Evolutionary conservation across 768 basidiomycete species (phyloP), one percentile per base, ranked within the genome.

Genomic region (Lactarius trivialis): DNA sequence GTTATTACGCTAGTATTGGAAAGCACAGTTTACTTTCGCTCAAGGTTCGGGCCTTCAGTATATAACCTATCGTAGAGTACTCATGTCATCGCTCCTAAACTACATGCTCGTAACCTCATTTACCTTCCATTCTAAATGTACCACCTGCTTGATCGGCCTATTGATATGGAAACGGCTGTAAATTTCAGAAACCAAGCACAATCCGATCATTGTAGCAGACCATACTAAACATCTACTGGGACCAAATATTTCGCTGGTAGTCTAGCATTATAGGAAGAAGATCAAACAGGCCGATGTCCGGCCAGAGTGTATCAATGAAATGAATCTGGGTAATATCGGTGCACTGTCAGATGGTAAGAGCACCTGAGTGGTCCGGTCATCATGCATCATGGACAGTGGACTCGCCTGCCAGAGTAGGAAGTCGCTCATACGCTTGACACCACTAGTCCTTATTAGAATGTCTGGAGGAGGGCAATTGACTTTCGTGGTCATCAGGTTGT

Each of bases 331-430:
- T 92, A 65, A 88, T 73, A 68, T 95, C 86, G 57, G 81, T 86
- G 64, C 86, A 85, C 92, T 97, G 69, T 33, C 60, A 57, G 32
- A 32, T n/a, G 36, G n/a, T 37, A 43, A 53, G 12, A 56, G 51
- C 51, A 32, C 60, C 43, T 59, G 36, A 34, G 24, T 21, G 30
- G 33, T 17, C 28, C 57, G 14, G 48, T 32, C 8, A 50, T 17
- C 61, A n/a, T 34, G 53, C 19, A 54, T 30, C 55, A 30, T 3
- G 30, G 30, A 30, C 6, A 6, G 45, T 37, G 43, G 2, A 75
- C 84, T 61, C 60, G 90, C 95, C 89, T 99, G 97, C 97, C 96
- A 99, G 19, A 95, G 82, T 71, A 98, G 73, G 71, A 86, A 99
- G 68, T 97, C 93, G 69, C 91, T 93, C 26, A 97, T 74, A 4